Conservation (phyloP, 1,284 basidiomycete species). For the Bjerkandera adusta region DNA sequence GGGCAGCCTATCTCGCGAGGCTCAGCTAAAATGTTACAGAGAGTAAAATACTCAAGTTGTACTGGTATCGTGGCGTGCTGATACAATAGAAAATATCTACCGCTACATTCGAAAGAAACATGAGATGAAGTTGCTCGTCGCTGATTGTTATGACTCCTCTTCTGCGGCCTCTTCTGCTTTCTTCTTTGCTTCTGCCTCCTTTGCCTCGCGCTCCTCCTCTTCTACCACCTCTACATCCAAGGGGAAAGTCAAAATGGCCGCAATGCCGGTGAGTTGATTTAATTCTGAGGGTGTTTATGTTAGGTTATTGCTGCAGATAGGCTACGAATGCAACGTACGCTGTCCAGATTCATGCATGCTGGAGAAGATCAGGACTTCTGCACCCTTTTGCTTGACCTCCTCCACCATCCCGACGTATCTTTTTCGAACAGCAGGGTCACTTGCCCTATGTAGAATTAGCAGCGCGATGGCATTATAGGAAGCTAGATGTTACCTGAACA, state of each 20-base stretch:
- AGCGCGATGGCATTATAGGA: background rate
- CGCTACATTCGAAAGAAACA: no score
- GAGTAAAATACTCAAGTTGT: background rate
- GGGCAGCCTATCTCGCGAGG: conserved; percentile 78
- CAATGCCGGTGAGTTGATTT: conserved; percentile 93
- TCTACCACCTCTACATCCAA: conserved; percentile 95
- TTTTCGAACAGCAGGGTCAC: conserved; percentile 73
- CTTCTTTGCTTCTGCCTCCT: conserved; percentile 45
- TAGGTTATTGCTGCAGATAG: background rate
- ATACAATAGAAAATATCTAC: background rate
- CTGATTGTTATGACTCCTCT: background rate
- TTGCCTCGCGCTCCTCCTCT: conserved; percentile 72
- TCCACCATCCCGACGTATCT: conserved; percentile 91
- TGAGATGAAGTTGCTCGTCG: no score
- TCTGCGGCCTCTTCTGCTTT: conserved; percentile 31
- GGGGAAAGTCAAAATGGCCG: conserved; percentile 95
- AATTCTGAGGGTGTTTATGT: conserved; percentile 59
- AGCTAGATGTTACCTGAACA: conserved; percentile 72
- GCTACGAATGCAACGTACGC: conserved; percentile 51
- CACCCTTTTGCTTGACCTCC: conserved; percentile 84
- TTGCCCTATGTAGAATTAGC: conserved; percentile 48
- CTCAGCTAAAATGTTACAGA: conserved; percentile 21
- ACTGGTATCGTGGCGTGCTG: background rate
- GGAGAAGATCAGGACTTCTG: conserved; percentile 94
- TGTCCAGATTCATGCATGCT: conserved; percentile 99